Evolutionary conservation across 179 eudicot species (phyloP).

Genomic region (Drosera spatulata): DNA sequence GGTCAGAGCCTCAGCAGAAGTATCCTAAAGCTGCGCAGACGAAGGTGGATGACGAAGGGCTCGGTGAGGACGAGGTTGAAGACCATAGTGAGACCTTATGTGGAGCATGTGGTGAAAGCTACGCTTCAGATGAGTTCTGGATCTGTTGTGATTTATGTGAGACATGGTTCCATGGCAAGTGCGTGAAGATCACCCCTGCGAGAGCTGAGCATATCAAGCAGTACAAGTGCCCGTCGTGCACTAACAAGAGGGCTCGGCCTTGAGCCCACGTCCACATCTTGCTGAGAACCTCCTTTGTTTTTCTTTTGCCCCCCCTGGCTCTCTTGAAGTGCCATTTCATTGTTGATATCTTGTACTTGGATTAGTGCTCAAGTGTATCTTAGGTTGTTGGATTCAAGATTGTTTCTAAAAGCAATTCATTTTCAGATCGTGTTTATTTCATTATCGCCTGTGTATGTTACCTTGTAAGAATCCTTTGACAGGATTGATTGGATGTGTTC

Average conservation of each 20-base stretch:
- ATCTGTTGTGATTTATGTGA: constrained; percentile 88
- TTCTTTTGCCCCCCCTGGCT: neutral
- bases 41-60: constrained; percentile 33
- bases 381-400: too few relatives aligned
- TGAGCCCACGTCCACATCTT: constrained; percentile 5
- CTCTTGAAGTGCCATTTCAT: too few relatives aligned
- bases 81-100: constrained; percentile 70
- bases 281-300: neutral
- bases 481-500: too few relatives aligned
- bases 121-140: constrained; percentile 77
- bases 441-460: too few relatives aligned
- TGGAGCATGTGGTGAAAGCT: constrained; percentile 72
- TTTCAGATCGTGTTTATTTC: too few relatives aligned
- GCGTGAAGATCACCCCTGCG: constrained; percentile 89
- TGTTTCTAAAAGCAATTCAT: too few relatives aligned
- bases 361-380: too few relatives aligned
- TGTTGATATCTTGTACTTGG: too few relatives aligned
- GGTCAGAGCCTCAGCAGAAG: constrained; percentile 32
- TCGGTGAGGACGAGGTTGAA: constrained; percentile 51
- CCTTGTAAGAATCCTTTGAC: too few relatives aligned
- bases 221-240: constrained; percentile 88
- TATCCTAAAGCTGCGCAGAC: constrained; percentile 17
- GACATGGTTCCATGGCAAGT: constrained; percentile 92
- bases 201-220: constrained; percentile 86
- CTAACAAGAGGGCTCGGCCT: constrained; percentile 64